Evolutionary conservation across 2,329 filamentous ascomycete species (phyloP), one percentile per base, ranked within the genome.

Genomic region (Bipolaris zeicola): DNA sequence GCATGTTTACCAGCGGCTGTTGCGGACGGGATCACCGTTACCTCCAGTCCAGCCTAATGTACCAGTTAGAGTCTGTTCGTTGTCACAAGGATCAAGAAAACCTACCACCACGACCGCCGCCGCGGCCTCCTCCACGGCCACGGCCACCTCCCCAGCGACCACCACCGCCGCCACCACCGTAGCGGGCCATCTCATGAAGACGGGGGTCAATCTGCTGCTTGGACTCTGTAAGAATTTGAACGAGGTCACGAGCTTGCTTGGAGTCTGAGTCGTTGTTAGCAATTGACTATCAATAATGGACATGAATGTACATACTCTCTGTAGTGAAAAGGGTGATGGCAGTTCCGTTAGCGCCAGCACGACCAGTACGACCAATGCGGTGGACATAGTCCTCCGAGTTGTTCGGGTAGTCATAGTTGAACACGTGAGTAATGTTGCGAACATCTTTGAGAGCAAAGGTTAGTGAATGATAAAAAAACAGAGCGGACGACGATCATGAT

Each of bases 391-490:
- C 86, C 77, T 88, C 86, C 71, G 85, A 87, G 77, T 88, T 98
- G 85, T 98, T 98, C 79, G 94, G 94, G 81, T 98, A 98, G 80
- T 98, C 95, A 91, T 98, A 97, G 88, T 98, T 98, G 83, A 99
- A 87, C 82, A 99, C 95, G 83, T 99, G 95, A 82, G 95, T 98
- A 84, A 99, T 99, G 86, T 99, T 96, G 83, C 93, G 94, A 84
- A 99, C 95, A 90, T 99, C 95, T 98, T 97, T 77, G 81, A 83
- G 82, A 78, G 82, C 77, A 85, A 79, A 86, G 85, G 90, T 96
- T 96, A 96, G 92, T 87, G 87, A 80, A 82, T 65, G 67, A 73
- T 77, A 74, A 79, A 73, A 79, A 79, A 73, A 73, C 58, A 63
- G 71, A 78, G 72, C 73, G 78, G 75, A 74, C 63, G 76, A 69